These are phyloP conservation scores for Lumnitzera racemosa DNA, from an alignment of 345 rosid species.

Conservation along the genomic window DNA sequence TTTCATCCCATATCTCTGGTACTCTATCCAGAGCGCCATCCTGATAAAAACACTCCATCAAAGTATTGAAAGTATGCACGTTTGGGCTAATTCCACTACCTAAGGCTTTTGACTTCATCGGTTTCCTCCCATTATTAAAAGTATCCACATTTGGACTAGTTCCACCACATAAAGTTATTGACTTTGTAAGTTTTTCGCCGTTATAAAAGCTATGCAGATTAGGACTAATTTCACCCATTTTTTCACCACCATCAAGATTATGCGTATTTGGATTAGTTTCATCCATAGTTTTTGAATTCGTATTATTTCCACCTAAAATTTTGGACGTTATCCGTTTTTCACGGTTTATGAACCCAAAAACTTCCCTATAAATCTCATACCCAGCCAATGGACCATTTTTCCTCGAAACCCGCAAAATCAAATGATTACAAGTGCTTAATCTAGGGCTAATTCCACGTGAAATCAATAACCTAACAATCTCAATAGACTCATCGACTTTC, in stretches of 20 bases:
- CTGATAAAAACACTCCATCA: slow-evolving; percentile 56
- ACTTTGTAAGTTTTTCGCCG: too few species aligned
- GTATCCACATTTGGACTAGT: too few species aligned
- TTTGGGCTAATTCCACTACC: slow-evolving; percentile 31
- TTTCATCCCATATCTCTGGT: slow-evolving; percentile 58
- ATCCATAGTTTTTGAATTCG: too few species aligned
- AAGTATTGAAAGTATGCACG: slow-evolving; percentile 52
- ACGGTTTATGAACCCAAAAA: slow-evolving; percentile 33
- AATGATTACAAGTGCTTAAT: slow-evolving; percentile 50
- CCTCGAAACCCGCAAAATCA: slow-evolving; percentile 39
- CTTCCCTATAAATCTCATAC: slow-evolving; percentile 48
- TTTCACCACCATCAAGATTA: too few species aligned
- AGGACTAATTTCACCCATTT: too few species aligned
- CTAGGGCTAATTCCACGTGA: slow-evolving; percentile 51
- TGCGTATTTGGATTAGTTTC: too few species aligned
- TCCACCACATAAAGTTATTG: too few species aligned
- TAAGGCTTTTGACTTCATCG: slow-evolving; percentile 16
- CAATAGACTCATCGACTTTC: slow-evolving; percentile 46
- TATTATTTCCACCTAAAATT: slow-evolving; percentile 7
- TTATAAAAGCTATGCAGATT: too few species aligned
- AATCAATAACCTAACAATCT: slow-evolving; percentile 47
- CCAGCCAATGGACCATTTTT: slow-evolving; percentile 37
- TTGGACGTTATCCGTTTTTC: slow-evolving; percentile 13
- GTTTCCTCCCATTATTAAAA: slow-evolving; percentile 14
- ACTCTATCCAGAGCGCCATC: slow-evolving; percentile 55